phyloP scores from a whole-genome alignment of 352 stramenopile genomes.

The Globisporangium camurandrum region DNA sequence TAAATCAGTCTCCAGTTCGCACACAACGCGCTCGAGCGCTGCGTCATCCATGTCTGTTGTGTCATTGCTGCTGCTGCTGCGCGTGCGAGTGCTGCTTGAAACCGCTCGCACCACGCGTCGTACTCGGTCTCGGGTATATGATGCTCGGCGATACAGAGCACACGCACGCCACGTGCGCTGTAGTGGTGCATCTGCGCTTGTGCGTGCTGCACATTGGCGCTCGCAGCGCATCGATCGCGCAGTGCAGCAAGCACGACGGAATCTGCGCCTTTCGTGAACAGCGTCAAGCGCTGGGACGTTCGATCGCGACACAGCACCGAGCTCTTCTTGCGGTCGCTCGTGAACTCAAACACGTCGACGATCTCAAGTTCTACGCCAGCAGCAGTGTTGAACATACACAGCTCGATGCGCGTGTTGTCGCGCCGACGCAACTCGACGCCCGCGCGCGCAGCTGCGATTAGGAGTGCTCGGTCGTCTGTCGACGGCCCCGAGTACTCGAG shows the following conservation, averaged over 20 bases:
- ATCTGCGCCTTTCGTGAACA: conserved; percentile 86
- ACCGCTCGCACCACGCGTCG: conserved; percentile 31
- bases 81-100: conserved; percentile 21
- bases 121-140: conserved; percentile 50
- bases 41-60: conserved; percentile 19
- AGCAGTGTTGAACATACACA: conserved; percentile 21
- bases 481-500: conserved; percentile 72
- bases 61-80: neutral
- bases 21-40: conserved; percentile 23
- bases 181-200: conserved; percentile 49
- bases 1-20: conserved; percentile 38
- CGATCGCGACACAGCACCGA: conserved; percentile 40
- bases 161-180: conserved; percentile 52
- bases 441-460: conserved; percentile 36
- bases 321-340: conserved; percentile 61
- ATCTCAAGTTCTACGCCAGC: conserved; percentile 34
- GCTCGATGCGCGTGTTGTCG: conserved; percentile 20
- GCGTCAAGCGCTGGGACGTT: conserved; percentile 19
- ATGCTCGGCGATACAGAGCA: conserved; percentile 59
- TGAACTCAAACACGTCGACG: conserved; percentile 54
- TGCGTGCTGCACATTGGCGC: conserved; percentile 18
- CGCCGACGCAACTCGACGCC: conserved; percentile 31
- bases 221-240: conserved; percentile 20
- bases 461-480: conserved; percentile 66
- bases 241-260: conserved; percentile 66